Evolutionary conservation across 2,329 filamentous ascomycete genomes (phyloP), one percentile per base, ranked within the genome.

Genomic region (Pseudogymnoascus sp.): DNA sequence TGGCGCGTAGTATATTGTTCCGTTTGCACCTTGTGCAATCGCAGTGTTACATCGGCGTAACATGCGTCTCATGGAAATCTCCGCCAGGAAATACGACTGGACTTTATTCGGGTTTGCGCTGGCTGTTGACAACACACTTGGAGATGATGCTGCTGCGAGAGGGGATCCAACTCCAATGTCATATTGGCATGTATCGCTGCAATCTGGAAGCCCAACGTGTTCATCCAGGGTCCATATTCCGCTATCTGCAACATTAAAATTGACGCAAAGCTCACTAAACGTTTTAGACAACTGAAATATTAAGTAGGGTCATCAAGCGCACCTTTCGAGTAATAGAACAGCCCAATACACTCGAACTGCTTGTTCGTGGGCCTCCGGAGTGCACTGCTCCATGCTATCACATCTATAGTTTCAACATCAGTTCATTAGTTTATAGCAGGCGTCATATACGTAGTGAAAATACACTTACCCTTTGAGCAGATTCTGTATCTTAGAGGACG

Each of bases 41-140:
- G 67, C 63, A 27, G 69, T 68, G 25, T 66, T 71, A 59, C 67
- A 69, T 12, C 71, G 69, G 12, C 69, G 70, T 1, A 72, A 67
- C 69, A 72, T 71, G n/a, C 69, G 65, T n/a, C 71, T 61, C 70
- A 72, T 72, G n/a, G 71, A 67, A 25, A 72, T 72, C 63, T 71
- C 71, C 10, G 71, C 69, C 1, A 72, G 65, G 48, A 72, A 71
- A 55, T 70, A 72, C 7, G 66, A 64, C 13, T 55, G 58, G 33
- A 45, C 40, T 45, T 45, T 45, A 45, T 45, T 45, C 5, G 13
- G 37, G 45, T 25, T 40, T 37, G 52, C 27, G 27, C 52, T 58
- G 13, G 52, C 52, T 33, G 52, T 33, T 36, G 27, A 58, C n/a
- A 9, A 6, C 12, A 25, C 40, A 21, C 40, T 45, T 45, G 40